Conservation (phyloP, 345 rosid genomes). For the Salix dunnii region DNA sequence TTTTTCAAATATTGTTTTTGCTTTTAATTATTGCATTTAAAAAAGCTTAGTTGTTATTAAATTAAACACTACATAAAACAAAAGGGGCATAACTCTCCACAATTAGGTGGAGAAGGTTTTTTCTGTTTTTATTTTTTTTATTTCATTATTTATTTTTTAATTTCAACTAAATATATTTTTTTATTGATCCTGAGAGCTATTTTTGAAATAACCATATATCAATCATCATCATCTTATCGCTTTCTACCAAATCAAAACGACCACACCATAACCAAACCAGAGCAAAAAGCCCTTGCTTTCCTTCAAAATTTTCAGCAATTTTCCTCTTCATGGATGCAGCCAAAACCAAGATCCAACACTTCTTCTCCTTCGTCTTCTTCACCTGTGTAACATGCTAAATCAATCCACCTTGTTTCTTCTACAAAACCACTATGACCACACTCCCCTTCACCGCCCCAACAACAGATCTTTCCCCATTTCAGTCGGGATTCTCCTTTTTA, state of each 20-base stretch:
- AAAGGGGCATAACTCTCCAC: no score
- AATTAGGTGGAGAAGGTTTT: no score
- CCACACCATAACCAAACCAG: not conserved
- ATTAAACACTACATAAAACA: no score
- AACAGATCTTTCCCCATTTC: not conserved
- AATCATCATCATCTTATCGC: not conserved
- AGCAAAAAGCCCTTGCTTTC: not conserved
- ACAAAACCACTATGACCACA: not conserved
- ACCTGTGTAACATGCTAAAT: not conserved
- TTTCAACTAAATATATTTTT: no score
- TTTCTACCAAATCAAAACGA: not conserved
- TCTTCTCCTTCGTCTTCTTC: not conserved
- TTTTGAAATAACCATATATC: no score
- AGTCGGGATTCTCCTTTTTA: no score
- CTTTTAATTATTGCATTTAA: no score
- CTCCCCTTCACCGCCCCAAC: not conserved
- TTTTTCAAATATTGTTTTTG: no score
- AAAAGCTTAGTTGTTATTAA: no score
- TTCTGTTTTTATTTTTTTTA: no score
- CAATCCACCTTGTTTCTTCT: not conserved
- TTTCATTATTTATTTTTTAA: no score
- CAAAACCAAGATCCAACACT: not conserved
- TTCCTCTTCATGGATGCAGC: not conserved
- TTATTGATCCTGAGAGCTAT: no score
- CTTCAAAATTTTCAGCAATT: not conserved